These are phyloP conservation scores for Nevesoporus exiguus DNA, from an alignment of 768 basidiomycete genomes.

Conservation along the genomic window DNA sequence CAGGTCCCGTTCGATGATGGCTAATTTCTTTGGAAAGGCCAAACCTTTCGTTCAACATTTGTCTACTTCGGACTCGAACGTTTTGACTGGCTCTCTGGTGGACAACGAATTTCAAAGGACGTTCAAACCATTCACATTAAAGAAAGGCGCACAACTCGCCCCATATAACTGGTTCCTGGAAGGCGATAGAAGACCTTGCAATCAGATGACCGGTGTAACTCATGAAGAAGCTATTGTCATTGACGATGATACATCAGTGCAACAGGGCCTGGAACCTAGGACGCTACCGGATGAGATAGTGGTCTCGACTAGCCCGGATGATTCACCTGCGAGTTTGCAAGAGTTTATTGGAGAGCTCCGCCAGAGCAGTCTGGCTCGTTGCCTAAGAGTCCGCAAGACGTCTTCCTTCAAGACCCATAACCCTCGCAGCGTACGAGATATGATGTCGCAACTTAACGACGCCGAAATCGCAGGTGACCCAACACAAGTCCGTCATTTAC, in stretches of 20 bases:
- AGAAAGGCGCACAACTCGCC: slow-evolving; percentile 71
- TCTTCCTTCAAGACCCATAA: slow-evolving; percentile 29
- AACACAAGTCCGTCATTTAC: slow-evolving; percentile 59
- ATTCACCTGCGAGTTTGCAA: slow-evolving; percentile 11
- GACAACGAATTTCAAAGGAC: slow-evolving; percentile 66
- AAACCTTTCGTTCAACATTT: slow-evolving; percentile 33
- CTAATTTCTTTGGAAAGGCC: slow-evolving; percentile 72
- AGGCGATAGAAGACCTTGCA: slow-evolving; percentile 24
- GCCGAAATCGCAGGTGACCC: slow-evolving; percentile 76
- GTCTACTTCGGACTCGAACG: slow-evolving; percentile 24
- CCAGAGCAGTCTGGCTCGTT: slow-evolving; percentile 21
- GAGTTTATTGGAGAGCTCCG: slow-evolving; percentile 30
- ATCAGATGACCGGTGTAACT: slow-evolving; percentile 19
- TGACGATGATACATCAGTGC: slow-evolving; percentile 38
- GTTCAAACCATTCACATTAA: slow-evolving; percentile 78
- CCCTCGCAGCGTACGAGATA: slow-evolving; percentile 41
- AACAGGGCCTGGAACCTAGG: slow-evolving; percentile 5
- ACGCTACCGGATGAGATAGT: background rate
- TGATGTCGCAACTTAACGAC: slow-evolving; percentile 66
- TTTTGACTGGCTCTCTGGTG: slow-evolving; percentile 33
- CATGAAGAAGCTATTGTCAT: slow-evolving; percentile 56
- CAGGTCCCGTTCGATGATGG: slow-evolving; percentile 73
- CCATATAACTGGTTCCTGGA: slow-evolving; percentile 67
- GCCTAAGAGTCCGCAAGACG: slow-evolving; percentile 18
- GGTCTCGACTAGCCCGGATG: background rate